Conservation (phyloP, 139 green algal species). For the Coccomyxa sp. region DNA sequence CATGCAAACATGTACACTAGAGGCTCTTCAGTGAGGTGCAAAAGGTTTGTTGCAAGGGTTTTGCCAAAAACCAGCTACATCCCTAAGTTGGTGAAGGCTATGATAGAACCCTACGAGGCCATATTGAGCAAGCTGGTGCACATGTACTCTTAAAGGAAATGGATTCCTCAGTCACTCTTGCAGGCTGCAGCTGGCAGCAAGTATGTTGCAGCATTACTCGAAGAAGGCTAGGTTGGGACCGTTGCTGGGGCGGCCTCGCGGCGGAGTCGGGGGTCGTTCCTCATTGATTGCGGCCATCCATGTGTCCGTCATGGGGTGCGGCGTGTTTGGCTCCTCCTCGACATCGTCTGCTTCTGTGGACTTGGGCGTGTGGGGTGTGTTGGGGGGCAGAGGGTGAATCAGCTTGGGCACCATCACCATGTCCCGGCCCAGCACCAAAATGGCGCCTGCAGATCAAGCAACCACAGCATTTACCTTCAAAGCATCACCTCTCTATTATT, state of each 20-base stretch:
- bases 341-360: slow-evolving; percentile 24
- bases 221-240: slow-evolving; percentile 10
- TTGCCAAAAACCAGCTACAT: too few species aligned
- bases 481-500: background rate
- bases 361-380: slow-evolving; percentile 59
- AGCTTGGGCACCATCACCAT: slow-evolving; percentile 98
- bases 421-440: slow-evolving; percentile 92
- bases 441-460: slow-evolving; percentile 53
- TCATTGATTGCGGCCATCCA: slow-evolving; percentile 78
- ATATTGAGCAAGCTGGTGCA: background rate
- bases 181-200: too few species aligned
- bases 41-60: too few species aligned
- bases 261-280: slow-evolving; percentile 87
- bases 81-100: too few species aligned
- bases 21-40: too few species aligned
- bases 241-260: slow-evolving; percentile 66
- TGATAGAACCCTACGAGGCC: too few species aligned
- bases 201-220: background rate
- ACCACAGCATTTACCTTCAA: background rate
- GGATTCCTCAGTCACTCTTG: too few species aligned
- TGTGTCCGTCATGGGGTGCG: slow-evolving; percentile 43
- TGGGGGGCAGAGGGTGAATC: slow-evolving; percentile 97
- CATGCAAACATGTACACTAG: too few species aligned
- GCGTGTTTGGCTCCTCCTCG: slow-evolving; percentile 54
- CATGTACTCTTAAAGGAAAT: too few species aligned